phyloP scores from a whole-genome alignment of 164 flowering plant genomes.

The Vitis amurensis region DNA sequence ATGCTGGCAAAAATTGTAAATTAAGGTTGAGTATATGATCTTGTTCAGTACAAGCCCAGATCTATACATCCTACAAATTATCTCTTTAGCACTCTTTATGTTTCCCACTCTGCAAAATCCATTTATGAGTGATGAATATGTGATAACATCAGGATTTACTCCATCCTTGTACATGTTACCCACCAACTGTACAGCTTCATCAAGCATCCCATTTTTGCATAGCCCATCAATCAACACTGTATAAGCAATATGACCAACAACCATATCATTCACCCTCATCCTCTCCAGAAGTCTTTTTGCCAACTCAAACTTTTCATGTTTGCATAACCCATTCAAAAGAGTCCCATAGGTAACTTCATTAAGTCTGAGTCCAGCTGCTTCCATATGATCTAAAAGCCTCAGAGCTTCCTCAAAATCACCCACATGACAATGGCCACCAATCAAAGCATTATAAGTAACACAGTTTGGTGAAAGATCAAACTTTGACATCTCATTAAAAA shows the following conservation, averaged over 20 bases:
- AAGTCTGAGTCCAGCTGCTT: constrained; percentile 47
- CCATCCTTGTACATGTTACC: constrained; percentile 47
- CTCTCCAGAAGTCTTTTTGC: constrained; percentile 48
- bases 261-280: constrained; percentile 47
- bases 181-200: constrained; percentile 49
- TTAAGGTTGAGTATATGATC: constrained; percentile 52
- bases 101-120: constrained; percentile 62
- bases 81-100: constrained; percentile 44
- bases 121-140: constrained; percentile 75
- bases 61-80: constrained; percentile 62
- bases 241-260: constrained; percentile 36
- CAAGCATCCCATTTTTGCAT: constrained; percentile 49
- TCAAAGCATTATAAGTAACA: constrained; percentile 69
- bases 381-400: constrained; percentile 57
- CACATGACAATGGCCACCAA: constrained; percentile 55
- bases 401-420: constrained; percentile 63
- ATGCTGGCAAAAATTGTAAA: constrained; percentile 57
- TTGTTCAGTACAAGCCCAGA: constrained; percentile 50
- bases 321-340: constrained; percentile 71
- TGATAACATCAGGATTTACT: constrained; percentile 58
- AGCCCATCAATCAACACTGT: constrained; percentile 71
- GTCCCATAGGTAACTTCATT: constrained; percentile 72
- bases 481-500: constrained; percentile 65
- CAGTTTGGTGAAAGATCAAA: constrained; percentile 51
- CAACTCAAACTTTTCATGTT: constrained; percentile 45